Conservation (phyloP, 78 protist genomes). For the Dictyostelium intermedium region DNA sequence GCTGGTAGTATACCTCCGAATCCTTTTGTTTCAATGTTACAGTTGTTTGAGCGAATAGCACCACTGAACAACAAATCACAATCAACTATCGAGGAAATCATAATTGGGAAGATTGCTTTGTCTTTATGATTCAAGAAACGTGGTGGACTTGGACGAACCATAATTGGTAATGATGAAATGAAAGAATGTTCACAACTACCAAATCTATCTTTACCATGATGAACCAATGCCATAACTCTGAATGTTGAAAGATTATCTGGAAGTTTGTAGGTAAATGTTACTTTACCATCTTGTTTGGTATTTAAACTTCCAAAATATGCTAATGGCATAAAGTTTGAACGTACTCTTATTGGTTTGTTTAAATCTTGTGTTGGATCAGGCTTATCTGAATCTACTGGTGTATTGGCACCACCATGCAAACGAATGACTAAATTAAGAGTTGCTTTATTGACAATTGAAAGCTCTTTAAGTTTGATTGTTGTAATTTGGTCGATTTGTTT, state of each 20-base stretch:
- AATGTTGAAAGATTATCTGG: slow-evolving; percentile 52
- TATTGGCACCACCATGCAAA: slow-evolving; percentile 20
- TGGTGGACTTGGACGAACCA: slow-evolving; percentile 43
- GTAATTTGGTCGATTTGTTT: slow-evolving; percentile 8
- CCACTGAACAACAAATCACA: slow-evolving; percentile 4
- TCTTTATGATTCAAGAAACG: slow-evolving; percentile 45
- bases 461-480: background rate
- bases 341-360: background rate
- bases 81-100: background rate
- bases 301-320: background rate
- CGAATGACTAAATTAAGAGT: slow-evolving; percentile 27
- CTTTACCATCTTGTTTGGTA: slow-evolving; percentile 14
- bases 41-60: slow-evolving; percentile 13
- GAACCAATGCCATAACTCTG: slow-evolving; percentile 18
- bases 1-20: slow-evolving; percentile 19
- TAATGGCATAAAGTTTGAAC: slow-evolving; percentile 34
- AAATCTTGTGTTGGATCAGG: background rate
- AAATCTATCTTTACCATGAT: background rate
- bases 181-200: slow-evolving; percentile 18
- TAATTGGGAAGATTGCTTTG: slow-evolving; percentile 30
- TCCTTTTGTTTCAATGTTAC: background rate
- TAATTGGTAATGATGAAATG: slow-evolving; percentile 30
- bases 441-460: background rate
- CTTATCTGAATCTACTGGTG: background rate
- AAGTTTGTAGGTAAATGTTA: background rate